Percentiles rank a stretch among this genome's conserved stretches.
Conservation (phyloP, 1,284 basidiomycete genomes). For the Cutaneotrichosporon dermatis region DNA sequence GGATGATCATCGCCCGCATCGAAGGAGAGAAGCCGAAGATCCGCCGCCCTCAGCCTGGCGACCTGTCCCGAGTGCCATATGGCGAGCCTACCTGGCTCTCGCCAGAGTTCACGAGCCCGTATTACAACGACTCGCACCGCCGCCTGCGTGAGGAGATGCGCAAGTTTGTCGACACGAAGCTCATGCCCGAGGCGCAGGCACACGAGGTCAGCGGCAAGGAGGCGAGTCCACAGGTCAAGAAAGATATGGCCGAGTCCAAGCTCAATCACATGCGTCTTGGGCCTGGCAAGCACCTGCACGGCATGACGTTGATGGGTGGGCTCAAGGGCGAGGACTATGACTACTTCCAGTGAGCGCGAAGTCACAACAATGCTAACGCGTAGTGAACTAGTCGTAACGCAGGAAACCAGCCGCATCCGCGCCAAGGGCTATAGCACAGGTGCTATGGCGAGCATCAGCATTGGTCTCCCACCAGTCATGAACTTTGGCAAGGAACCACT, state of each 20-base stretch:
- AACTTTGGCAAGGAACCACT: conserved; percentile 58
- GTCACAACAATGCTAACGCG: background rate
- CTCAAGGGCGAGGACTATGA: conserved; percentile 84
- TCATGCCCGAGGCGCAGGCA: conserved; percentile 55
- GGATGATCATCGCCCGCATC: conserved; percentile 66
- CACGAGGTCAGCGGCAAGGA: conserved; percentile 73
- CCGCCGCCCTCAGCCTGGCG: conserved; percentile 57
- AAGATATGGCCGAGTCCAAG: conserved; percentile 58
- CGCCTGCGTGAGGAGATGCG: conserved; percentile 48
- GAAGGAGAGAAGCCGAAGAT: conserved; percentile 60
- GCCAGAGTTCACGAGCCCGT: conserved; percentile 74
- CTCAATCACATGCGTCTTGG: conserved; percentile 88
- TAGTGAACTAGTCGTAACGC: conserved; percentile 70
- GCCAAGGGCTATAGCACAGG: conserved; percentile 83
- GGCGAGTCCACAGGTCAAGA: conserved; percentile 47
- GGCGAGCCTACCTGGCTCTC: conserved; percentile 78
- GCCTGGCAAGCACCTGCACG: conserved; percentile 69
- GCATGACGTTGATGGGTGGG: conserved; percentile 73
- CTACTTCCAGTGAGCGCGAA: conserved; percentile 55
- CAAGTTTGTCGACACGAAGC: conserved; percentile 56
- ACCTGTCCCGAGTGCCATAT: conserved; percentile 63
- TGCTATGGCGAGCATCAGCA: conserved; percentile 65
- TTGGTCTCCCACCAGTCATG: conserved; percentile 61
- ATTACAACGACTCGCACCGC: conserved; percentile 64
- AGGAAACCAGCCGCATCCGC: conserved; percentile 74